These are phyloP conservation scores for Rhazya stricta DNA, from an alignment of 257 asterid species.

Conservation along the genomic window DNA sequence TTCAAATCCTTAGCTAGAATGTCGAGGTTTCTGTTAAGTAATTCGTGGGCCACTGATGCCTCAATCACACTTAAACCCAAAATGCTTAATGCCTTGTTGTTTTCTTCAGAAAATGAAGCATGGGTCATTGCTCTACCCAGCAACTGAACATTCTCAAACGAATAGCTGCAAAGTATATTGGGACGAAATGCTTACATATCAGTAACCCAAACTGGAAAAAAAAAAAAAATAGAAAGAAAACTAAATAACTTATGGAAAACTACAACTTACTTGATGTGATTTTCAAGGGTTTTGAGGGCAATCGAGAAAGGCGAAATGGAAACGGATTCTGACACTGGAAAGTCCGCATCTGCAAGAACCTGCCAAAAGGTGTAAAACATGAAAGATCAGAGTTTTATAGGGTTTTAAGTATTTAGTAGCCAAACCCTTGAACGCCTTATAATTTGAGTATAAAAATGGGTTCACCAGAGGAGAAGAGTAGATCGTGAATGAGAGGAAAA, in stretches of 20 bases:
- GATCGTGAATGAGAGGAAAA: conserved; percentile 28
- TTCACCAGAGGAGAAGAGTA: conserved; percentile 37
- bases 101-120: conserved; percentile 73
- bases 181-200: conserved; percentile 1
- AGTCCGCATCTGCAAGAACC: conserved; percentile 20
- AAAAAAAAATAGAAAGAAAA: neutral
- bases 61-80: conserved; percentile 52
- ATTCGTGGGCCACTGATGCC: conserved; percentile 35
- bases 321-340: conserved; percentile 9
- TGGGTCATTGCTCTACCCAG: conserved; percentile 72
- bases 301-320: conserved; percentile 48
- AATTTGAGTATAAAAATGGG: neutral
- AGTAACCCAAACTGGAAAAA: neutral
- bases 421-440: neutral
- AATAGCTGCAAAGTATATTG: conserved; percentile 36
- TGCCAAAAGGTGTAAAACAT: conserved; percentile 17
- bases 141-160: conserved; percentile 45
- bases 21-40: conserved; percentile 41
- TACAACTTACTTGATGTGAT: conserved; percentile 44
- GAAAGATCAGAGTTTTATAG: conserved; percentile 1
- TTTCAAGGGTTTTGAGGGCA: conserved; percentile 55
- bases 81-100: conserved; percentile 64
- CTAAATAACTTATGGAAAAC: neutral
- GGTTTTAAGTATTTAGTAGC: conserved; percentile 8
- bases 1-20: conserved; percentile 53